These are phyloP conservation scores for Lactarius akahatsu DNA, from an alignment of 768 basidiomycete genomes.

Conservation along the genomic window DNA sequence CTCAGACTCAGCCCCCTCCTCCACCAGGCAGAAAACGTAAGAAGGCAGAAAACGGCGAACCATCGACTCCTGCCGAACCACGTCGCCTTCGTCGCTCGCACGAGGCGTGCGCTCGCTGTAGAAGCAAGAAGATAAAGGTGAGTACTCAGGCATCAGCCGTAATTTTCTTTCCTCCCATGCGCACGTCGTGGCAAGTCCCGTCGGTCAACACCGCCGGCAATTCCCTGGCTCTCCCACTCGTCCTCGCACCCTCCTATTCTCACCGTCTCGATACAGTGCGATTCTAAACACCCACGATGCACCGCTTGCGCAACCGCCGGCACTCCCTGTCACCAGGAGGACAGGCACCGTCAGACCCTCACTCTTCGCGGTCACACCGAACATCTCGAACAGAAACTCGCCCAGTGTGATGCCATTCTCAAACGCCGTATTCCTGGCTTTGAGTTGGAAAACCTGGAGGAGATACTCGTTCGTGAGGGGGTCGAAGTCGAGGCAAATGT, in stretches of 20 bases:
- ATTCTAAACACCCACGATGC: conserved; percentile 86
- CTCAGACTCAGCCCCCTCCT: conserved; percentile 39
- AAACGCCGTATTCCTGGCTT: conserved; percentile 72
- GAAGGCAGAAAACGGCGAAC: conserved; percentile 63
- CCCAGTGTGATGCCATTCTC: conserved; percentile 75
- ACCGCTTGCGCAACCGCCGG: conserved; percentile 81
- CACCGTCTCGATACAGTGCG: conserved; percentile 57
- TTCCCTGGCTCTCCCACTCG: conserved; percentile 57
- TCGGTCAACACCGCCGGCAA: conserved; percentile 76
- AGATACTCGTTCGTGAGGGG: conserved; percentile 62
- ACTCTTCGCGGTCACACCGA: conserved; percentile 84
- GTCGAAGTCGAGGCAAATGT: conserved; percentile 46
- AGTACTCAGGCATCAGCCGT: conserved; percentile 47
- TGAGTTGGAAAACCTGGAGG: conserved; percentile 63
- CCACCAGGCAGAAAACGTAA: conserved; percentile 48
- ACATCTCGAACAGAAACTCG: conserved; percentile 75
- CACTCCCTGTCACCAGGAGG: conserved; percentile 81
- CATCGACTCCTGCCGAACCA: conserved; percentile 60
- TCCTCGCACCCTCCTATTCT: conserved; percentile 35
- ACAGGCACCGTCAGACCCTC: conserved; percentile 82
- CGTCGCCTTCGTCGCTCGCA: conserved; percentile 83
- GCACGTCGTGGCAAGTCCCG: conserved; percentile 39
- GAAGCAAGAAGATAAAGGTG: conserved; percentile 96
- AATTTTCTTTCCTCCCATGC: conserved; percentile 25
- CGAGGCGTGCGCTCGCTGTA: conserved; percentile 90